Conservation (phyloP, 352 stramenopile species). For the Globisporangium mamillatum region DNA sequence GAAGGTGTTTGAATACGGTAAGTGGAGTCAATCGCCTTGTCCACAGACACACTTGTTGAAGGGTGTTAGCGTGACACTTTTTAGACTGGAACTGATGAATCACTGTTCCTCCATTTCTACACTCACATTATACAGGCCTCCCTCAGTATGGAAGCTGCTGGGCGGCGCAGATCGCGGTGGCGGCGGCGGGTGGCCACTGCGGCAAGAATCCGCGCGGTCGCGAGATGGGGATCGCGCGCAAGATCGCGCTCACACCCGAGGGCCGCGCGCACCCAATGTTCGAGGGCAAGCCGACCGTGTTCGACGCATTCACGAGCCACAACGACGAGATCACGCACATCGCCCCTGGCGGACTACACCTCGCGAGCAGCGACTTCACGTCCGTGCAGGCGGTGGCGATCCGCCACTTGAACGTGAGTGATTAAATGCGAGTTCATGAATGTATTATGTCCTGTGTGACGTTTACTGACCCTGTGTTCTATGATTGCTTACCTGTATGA, state of each 20-base stretch:
- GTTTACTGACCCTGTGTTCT: background rate
- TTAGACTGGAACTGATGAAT: background rate
- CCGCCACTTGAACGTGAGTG: constrained; percentile 50
- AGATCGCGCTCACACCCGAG: constrained; percentile 72
- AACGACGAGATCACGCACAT: constrained; percentile 84
- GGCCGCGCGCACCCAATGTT: constrained; percentile 79
- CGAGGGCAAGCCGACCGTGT: constrained; percentile 76
- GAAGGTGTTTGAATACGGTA: constrained; percentile 61
- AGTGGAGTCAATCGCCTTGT: background rate
- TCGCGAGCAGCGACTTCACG: constrained; percentile 70
- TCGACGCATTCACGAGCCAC: constrained; percentile 80
- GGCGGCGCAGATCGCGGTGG: constrained; percentile 76
- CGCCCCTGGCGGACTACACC: constrained; percentile 46
- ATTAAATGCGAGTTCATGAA: no score
- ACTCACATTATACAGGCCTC: constrained; percentile 36
- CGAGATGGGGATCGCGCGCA: constrained; percentile 76
- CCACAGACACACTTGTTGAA: no score
- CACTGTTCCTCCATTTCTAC: background rate
- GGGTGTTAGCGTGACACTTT: no score
- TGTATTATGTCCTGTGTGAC: constrained; percentile 2
- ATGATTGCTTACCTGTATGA: no score
- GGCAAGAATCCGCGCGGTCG: constrained; percentile 61
- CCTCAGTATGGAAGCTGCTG: constrained; percentile 82
- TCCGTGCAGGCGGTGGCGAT: constrained; percentile 71
- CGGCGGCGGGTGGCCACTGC: constrained; percentile 58